Conservation (phyloP, 1,284 basidiomycete species). For the Farysia itapuensis region DNA sequence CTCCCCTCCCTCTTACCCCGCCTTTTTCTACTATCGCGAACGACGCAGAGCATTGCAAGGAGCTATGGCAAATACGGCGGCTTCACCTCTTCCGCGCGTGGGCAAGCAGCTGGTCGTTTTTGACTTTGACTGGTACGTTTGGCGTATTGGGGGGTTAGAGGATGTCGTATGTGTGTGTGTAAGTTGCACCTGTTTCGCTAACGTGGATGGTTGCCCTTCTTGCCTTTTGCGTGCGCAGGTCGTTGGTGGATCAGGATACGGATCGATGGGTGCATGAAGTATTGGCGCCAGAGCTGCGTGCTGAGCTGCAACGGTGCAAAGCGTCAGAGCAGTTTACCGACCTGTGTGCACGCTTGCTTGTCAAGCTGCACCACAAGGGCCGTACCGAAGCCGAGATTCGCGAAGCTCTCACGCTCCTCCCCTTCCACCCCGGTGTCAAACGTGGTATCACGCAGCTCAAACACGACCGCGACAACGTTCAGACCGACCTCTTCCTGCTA, state of each 20-base stretch:
- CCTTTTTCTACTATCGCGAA: too few species aligned
- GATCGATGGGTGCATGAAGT: constrained; percentile 96
- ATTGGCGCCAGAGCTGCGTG: constrained; percentile 78
- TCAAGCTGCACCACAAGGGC: constrained; percentile 50
- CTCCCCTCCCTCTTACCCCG: too few species aligned
- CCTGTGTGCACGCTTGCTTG: constrained; percentile 57
- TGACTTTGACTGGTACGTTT: constrained; percentile 92
- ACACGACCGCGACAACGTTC: constrained; percentile 61
- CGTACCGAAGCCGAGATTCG: constrained; percentile 75
- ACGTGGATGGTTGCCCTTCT: too few species aligned
- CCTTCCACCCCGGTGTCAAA: constrained; percentile 94
- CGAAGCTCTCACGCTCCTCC: constrained; percentile 75
- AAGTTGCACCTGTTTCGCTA: too few species aligned
- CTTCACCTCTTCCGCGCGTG: too few species aligned
- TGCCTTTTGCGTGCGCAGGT: too few species aligned
- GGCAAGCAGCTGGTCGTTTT: constrained; percentile 78
- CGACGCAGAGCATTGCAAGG: too few species aligned
- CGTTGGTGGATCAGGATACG: constrained; percentile 83
- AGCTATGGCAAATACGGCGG: too few species aligned
- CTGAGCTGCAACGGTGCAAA: constrained; percentile 73
- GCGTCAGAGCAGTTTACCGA: constrained; percentile 86
- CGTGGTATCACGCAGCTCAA: constrained; percentile 81
- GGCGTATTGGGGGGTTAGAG: too few species aligned
- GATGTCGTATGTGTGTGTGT: too few species aligned
- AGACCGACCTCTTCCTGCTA: constrained; percentile 73